Evolutionary conservation across 2,329 filamentous ascomycete species (phyloP).

Genomic region (Colletotrichum abscissum): DNA sequence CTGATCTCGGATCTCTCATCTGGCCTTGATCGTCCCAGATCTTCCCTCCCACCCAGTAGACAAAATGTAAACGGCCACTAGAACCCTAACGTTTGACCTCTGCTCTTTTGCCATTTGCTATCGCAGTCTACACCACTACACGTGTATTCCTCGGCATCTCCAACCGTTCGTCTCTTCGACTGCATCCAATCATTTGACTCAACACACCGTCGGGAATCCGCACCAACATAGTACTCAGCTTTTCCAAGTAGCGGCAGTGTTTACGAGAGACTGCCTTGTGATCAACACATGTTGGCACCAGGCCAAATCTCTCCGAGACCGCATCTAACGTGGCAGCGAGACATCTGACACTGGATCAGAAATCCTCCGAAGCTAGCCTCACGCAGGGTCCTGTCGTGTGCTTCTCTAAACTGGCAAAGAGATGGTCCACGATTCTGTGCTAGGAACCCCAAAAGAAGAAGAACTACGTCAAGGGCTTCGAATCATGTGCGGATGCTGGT

Average conservation of each 20-base stretch:
- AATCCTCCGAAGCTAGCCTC: constrained; percentile 16
- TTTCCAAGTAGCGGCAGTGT: not conserved
- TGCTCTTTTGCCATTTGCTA: not conserved
- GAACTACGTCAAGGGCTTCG: not conserved
- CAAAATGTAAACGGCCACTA: not conserved
- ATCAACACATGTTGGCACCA: not conserved
- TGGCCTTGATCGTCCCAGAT: constrained; percentile 22
- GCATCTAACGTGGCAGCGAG: not conserved
- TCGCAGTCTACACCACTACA: not conserved
- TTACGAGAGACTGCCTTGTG: not conserved
- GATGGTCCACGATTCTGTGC: not conserved
- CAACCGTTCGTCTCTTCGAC: not conserved
- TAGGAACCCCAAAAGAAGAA: not conserved
- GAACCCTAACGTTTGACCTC: too few relatives aligned
- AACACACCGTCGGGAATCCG: not conserved
- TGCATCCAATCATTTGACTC: constrained; percentile 5
- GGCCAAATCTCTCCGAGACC: not conserved
- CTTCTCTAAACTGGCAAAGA: not conserved
- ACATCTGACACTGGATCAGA: constrained; percentile 8
- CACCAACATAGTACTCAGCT: not conserved
- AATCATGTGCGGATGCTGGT: not conserved
- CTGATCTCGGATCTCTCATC: constrained; percentile 34
- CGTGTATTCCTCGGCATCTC: not conserved
- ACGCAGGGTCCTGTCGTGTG: constrained; percentile 21
- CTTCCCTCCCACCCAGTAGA: not conserved